phyloP scores from a whole-genome alignment of 495 filamentous ascomycete species.

The Neurospora sp. region DNA sequence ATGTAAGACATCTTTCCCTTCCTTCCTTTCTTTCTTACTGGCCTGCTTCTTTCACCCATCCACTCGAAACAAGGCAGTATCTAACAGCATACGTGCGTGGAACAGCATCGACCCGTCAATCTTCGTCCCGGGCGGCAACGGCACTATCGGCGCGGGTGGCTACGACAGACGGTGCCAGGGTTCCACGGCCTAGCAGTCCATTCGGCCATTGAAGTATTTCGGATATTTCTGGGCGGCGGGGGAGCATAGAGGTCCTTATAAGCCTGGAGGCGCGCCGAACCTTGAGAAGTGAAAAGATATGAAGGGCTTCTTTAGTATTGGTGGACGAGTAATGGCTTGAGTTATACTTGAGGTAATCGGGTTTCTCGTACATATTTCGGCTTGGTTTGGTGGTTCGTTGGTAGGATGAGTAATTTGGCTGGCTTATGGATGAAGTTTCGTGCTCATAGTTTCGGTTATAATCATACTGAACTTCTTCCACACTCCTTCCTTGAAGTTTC shows the following conservation, averaged over 20 bases:
- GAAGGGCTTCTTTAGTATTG: not conserved
- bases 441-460: not conserved
- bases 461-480: not conserved
- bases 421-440: not conserved
- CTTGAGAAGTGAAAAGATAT: not conserved
- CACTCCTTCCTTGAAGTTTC: not conserved
- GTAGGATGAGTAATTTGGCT: not conserved
- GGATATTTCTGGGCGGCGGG: not conserved
- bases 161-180: conserved; percentile 17
- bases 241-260: not conserved
- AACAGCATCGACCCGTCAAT: conserved; percentile 11
- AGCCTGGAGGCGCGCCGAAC: not conserved
- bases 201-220: not conserved
- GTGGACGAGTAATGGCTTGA: not conserved
- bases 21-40: not conserved
- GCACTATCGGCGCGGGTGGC: conserved; percentile 14
- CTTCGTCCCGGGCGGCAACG: conserved; percentile 9
- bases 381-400: not conserved
- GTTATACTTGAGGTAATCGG: not conserved
- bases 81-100: too few relatives aligned
- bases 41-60: too few relatives aligned
- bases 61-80: too few relatives aligned
- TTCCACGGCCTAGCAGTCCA: not conserved
- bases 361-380: not conserved
- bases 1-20: conserved; percentile 15